These are phyloP conservation scores for Pleurotus salmoneostramineus DNA, from an alignment of 768 basidiomycete species.

Conservation along the genomic window DNA sequence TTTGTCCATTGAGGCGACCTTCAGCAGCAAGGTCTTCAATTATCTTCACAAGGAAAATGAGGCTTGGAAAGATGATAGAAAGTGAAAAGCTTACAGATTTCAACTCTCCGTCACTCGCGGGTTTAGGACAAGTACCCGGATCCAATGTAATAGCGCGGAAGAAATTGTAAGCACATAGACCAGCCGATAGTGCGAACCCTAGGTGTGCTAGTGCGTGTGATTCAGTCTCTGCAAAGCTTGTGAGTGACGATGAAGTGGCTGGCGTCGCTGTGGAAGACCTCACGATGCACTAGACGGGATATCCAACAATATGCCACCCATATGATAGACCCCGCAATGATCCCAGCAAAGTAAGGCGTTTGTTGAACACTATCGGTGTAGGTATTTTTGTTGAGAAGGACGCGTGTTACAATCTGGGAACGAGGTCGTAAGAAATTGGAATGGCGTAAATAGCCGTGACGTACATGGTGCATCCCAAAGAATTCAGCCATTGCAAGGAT, in stretches of 20 bases:
- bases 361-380: slow-evolving; percentile 82
- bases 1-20: slow-evolving; percentile 89
- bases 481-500: slow-evolving; percentile 83
- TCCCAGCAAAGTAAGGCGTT: slow-evolving; percentile 91
- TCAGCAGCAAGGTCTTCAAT: slow-evolving; percentile 89
- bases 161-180: slow-evolving; percentile 84
- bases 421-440: slow-evolving; percentile 12
- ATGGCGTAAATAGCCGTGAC: slow-evolving; percentile 21
- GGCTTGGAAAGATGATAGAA: background rate
- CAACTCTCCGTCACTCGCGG: slow-evolving; percentile 78
- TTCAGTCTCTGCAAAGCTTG: slow-evolving; percentile 57
- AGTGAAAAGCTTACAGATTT: slow-evolving; percentile 60
- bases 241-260: slow-evolving; percentile 26
- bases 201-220: slow-evolving; percentile 74
- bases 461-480: slow-evolving; percentile 91
- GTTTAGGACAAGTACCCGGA: slow-evolving; percentile 82
- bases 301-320: slow-evolving; percentile 88
- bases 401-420: slow-evolving; percentile 73
- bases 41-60: slow-evolving; percentile 41
- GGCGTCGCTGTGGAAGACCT: slow-evolving; percentile 17
- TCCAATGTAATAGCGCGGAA: slow-evolving; percentile 87
- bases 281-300: slow-evolving; percentile 70
- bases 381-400: slow-evolving; percentile 75
- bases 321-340: slow-evolving; percentile 79
- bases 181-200: slow-evolving; percentile 65